Percentiles rank a stretch among this genome's conserved stretches.
phyloP scores from a whole-genome alignment of 148 eudicot species.

The Cornus kousa region DNA sequence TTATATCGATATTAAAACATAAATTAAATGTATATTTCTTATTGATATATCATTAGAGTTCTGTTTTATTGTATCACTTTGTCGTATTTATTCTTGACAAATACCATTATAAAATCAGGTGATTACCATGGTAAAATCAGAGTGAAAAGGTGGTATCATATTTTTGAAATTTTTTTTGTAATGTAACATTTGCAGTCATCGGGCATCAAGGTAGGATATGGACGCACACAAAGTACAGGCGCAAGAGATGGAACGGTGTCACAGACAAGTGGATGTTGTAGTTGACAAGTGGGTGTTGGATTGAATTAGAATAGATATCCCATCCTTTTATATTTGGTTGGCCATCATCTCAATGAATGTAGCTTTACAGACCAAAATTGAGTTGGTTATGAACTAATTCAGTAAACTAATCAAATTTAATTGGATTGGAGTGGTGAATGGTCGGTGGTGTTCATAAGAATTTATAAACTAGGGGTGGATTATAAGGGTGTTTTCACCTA shows the following conservation, averaged over 20 bases:
- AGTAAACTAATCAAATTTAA: no score
- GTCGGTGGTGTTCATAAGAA: no score
- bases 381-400: neutral
- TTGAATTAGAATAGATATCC: neutral
- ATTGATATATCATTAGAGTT: no score
- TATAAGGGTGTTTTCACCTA: no score
- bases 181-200: slow-evolving; percentile 42
- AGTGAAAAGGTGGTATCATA: neutral
- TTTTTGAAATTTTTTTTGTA: neutral
- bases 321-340: neutral
- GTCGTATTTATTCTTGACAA: no score
- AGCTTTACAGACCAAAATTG: neutral
- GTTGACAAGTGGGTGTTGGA: slow-evolving; percentile 21
- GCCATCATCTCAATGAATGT: neutral
- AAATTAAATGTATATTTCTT: no score
- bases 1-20: neutral
- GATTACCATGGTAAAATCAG: neutral
- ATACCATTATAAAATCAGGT: no score
- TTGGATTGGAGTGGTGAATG: no score
- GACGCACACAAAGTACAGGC: slow-evolving; percentile 49
- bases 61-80: neutral
- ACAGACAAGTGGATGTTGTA: slow-evolving; percentile 62
- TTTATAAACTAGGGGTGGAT: no score
- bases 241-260: slow-evolving; percentile 59
- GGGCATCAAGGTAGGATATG: slow-evolving; percentile 68